phyloP scores from a whole-genome alignment of 2,329 filamentous ascomycete genomes.

The Aureobasidium sp. region DNA sequence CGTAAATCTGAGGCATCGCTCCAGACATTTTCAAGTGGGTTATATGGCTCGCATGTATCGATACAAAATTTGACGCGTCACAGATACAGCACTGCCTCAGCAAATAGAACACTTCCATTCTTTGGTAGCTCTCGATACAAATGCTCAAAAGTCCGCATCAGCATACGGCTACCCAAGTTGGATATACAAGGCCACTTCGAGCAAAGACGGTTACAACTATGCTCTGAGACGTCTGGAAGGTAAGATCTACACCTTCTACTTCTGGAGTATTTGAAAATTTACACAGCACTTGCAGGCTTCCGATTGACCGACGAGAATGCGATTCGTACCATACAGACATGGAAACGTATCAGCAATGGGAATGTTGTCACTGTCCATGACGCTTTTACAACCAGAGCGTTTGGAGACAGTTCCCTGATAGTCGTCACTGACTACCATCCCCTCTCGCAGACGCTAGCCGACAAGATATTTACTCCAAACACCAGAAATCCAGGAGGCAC shows the following conservation, averaged over 20 bases:
- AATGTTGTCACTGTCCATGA: conserved; percentile 82
- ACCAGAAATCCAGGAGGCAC: conserved; percentile 19
- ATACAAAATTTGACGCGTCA: conserved; percentile 40
- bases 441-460: conserved; percentile 78
- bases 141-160: conserved; percentile 66
- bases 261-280: conserved; percentile 9
- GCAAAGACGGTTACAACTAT: conserved; percentile 83
- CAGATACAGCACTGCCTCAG: conserved; percentile 56
- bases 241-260: conserved; percentile 24
- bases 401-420: conserved; percentile 89
- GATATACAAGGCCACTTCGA: conserved; percentile 90
- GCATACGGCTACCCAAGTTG: conserved; percentile 86
- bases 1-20: conserved; percentile 79
- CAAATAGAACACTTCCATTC: conserved; percentile 84
- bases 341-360: conserved; percentile 77
- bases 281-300: conserved; percentile 51
- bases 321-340: conserved; percentile 77
- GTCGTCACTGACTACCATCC: conserved; percentile 93
- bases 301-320: conserved; percentile 83
- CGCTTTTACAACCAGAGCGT: conserved; percentile 86
- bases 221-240: conserved; percentile 79
- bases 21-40: conserved; percentile 71
- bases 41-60: conserved; percentile 6
- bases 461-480: conserved; percentile 58
- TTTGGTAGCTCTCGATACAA: conserved; percentile 79